Evolutionary conservation across 495 filamentous ascomycete genomes (phyloP), one percentile per base, ranked within the genome.

Genomic region (Neurospora sp.): DNA sequence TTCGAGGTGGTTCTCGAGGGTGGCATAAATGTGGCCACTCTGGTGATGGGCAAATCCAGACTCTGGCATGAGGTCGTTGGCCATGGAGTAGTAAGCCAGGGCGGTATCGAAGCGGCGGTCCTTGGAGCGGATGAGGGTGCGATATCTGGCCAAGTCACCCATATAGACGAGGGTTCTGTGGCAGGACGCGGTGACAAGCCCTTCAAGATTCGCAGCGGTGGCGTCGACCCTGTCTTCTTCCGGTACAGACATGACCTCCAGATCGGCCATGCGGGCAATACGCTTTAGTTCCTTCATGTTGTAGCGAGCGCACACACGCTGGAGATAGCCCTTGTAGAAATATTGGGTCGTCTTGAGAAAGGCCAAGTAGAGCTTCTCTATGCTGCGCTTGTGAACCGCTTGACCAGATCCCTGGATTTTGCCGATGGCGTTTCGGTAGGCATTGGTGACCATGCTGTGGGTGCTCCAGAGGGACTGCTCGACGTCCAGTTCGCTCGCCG

Each of bases 61-160:
- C 1, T 88, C 83, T 22, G 96, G 94, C 72, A 91, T 87, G 71
- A 98, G 87, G 61, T 90, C 87, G 73, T 88, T 88, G 14, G 96
- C 96, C 40, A 98, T 82, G 71, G 88, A 85, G 78, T 99, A 99
- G 80, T 94, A 97, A 9, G 90, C 90, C 69, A 92, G 86, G 11
- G 96, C 94, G 7, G 89, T 90, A 2, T 91, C 91, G 88, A 92
- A 97, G 75, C 92, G 90, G 69, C 86, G 89, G 72, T 91, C 85
- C 82, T 91, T 90, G 73, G 84, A 82, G 48, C 77, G 77, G 46
- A 80, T 69, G 18, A 79, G 75, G 31, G 78, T 81, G 66, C 96
- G 91, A 79, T 98, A 99, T 74, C 96, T 89, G 41, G 93, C 94
- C 39, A 99, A 87, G 78, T 99, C 96, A 61, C 96, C 96, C 11